These are phyloP conservation scores for Tephrocybe sp. DNA, from an alignment of 768 basidiomycete species.

Conservation along the genomic window DNA sequence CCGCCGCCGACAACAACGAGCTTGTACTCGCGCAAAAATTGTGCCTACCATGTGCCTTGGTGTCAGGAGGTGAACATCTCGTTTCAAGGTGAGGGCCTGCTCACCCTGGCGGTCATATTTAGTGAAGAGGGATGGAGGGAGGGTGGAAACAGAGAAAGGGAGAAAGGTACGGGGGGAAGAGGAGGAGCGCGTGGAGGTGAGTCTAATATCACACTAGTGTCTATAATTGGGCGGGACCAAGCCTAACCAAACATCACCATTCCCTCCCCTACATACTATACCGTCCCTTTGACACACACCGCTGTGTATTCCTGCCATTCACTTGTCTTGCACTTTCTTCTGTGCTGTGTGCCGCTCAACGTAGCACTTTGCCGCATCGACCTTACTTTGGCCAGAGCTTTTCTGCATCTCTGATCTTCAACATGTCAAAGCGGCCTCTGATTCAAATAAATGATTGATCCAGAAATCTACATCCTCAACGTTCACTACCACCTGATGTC, in stretches of 20 bases:
- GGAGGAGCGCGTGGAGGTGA: conserved; percentile 13
- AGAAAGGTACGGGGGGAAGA: conserved; percentile 4
- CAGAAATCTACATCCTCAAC: not conserved
- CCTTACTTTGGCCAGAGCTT: not conserved
- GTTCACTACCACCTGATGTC: not conserved
- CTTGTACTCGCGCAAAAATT: conserved; percentile 96
- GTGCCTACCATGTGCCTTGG: conserved; percentile 48
- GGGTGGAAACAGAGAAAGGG: conserved; percentile 4
- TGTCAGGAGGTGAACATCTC: conserved; percentile 8
- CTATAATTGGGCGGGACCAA: conserved; percentile 17
- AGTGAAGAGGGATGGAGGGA: not conserved
- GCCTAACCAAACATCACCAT: conserved; percentile 17
- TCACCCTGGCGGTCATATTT: conserved; percentile 39
- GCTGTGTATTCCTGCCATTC: conserved; percentile 4
- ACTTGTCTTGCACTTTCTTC: not conserved
- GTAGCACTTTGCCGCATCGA: not conserved
- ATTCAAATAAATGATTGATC: not conserved
- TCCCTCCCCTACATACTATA: not conserved
- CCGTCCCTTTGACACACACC: not conserved
- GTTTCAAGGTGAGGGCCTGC: conserved; percentile 11
- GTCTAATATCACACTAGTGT: not conserved
- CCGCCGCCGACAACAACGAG: conserved; percentile 98
- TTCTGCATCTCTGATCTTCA: too few species aligned
- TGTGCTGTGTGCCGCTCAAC: not conserved
- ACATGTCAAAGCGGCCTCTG: not conserved